Conservation (phyloP, 129 eudicot genomes). For the Ambrosia trifida region DNA sequence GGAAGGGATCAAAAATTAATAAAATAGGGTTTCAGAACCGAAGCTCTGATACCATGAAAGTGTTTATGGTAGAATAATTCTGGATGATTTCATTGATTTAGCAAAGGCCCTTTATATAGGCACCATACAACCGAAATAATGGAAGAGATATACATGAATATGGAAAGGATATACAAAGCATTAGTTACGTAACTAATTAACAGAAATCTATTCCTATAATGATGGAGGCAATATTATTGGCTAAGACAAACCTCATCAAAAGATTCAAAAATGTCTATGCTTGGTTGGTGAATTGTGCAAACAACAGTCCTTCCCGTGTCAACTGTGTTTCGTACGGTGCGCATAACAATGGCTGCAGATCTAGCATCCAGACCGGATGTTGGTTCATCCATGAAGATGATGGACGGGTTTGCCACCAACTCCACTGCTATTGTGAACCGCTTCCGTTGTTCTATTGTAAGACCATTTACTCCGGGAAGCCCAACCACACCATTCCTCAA, state of each 20-base stretch:
- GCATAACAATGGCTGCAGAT: slow-evolving; percentile 33
- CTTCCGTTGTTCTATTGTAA: slow-evolving; percentile 31
- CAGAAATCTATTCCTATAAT: too few species aligned
- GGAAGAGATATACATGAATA: too few species aligned
- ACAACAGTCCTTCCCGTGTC: slow-evolving; percentile 30
- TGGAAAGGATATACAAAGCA: too few species aligned
- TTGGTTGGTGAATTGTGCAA: slow-evolving; percentile 33
- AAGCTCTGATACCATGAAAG: too few species aligned
- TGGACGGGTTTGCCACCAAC: slow-evolving; percentile 31
- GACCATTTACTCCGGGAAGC: slow-evolving; percentile 31
- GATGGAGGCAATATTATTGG: too few species aligned
- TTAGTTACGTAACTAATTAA: too few species aligned
- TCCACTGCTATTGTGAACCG: slow-evolving; percentile 27
- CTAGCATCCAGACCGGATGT: slow-evolving; percentile 33
- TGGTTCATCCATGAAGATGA: slow-evolving; percentile 33
- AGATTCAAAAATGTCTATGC: slow-evolving; percentile 34
- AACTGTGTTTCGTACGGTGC: slow-evolving; percentile 30
- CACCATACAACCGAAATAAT: too few species aligned
- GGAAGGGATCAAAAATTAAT: too few species aligned
- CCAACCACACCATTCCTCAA: slow-evolving; percentile 21
- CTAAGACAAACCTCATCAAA: slow-evolving; percentile 24
- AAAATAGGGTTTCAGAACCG: too few species aligned
- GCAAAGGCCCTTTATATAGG: too few species aligned
- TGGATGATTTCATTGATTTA: too few species aligned
- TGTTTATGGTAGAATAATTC: too few species aligned